Percentiles rank a stretch among this genome's conserved stretches.
These are phyloP conservation scores for Trametes polyzona DNA, from an alignment of 1,284 basidiomycete genomes.

Conservation along the genomic window DNA sequence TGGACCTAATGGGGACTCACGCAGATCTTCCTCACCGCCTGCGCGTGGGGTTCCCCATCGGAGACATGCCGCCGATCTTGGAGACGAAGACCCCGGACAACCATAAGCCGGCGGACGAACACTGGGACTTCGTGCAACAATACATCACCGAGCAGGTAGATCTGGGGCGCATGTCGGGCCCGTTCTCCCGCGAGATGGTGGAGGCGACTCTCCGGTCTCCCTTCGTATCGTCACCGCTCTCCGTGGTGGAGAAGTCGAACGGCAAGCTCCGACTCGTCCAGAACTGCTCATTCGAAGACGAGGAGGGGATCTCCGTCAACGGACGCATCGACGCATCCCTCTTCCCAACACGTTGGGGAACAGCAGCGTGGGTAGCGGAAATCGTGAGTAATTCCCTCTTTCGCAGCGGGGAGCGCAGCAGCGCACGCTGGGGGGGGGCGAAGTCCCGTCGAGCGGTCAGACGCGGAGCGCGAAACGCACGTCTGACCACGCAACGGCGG, in stretches of 20 bases:
- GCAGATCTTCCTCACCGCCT: slow-evolving; percentile 17
- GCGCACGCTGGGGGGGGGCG: background rate
- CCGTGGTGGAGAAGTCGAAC: slow-evolving; percentile 13
- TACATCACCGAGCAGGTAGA: slow-evolving; percentile 36
- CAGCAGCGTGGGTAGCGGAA: slow-evolving; percentile 31
- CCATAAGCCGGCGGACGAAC: slow-evolving; percentile 24
- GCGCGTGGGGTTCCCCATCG: slow-evolving; percentile 39
- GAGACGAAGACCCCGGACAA: slow-evolving; percentile 33
- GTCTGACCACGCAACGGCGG: too few relatives aligned
- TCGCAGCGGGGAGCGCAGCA: background rate
- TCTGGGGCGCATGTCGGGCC: slow-evolving; percentile 36
- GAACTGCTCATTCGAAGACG: slow-evolving; percentile 17
- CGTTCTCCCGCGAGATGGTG: slow-evolving; percentile 31
- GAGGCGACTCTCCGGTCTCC: slow-evolving; percentile 32
- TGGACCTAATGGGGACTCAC: background rate
- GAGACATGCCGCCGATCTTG: slow-evolving; percentile 32
- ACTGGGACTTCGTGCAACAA: slow-evolving; percentile 26
- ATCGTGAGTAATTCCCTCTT: slow-evolving; percentile 34
- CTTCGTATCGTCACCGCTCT: slow-evolving; percentile 31
- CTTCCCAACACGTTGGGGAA: slow-evolving; percentile 37
- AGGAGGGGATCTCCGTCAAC: slow-evolving; percentile 32
- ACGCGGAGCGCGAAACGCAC: too few relatives aligned
- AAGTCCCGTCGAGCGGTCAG: too few relatives aligned
- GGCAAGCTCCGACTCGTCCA: slow-evolving; percentile 15
- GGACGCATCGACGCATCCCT: slow-evolving; percentile 33